phyloP scores from a whole-genome alignment of 2,329 filamentous ascomycete species.

The Aspergillus transmontanensis region DNA sequence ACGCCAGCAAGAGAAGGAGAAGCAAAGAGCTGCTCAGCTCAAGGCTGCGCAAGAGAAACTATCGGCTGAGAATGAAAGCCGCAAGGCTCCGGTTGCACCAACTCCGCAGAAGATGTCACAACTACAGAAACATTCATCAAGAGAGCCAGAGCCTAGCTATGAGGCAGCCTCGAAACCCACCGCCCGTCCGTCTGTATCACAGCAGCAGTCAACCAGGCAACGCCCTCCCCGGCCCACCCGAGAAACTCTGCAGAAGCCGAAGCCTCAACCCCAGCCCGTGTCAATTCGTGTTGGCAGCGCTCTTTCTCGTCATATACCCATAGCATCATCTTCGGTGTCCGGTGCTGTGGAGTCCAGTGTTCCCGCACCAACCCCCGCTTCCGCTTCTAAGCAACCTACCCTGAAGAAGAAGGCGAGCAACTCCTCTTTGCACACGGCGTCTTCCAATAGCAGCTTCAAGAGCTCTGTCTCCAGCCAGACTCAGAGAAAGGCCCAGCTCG shows the following conservation, averaged over 20 bases:
- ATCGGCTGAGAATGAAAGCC: slow-evolving; percentile 39
- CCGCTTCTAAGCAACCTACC: slow-evolving; percentile 50
- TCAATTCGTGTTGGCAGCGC: slow-evolving; percentile 53
- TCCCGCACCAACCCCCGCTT: slow-evolving; percentile 47
- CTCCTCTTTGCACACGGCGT: slow-evolving; percentile 60
- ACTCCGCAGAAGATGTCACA: slow-evolving; percentile 32
- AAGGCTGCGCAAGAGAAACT: slow-evolving; percentile 32
- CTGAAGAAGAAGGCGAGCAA: slow-evolving; percentile 69
- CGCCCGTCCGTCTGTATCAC: slow-evolving; percentile 24
- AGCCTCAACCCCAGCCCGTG: slow-evolving; percentile 50
- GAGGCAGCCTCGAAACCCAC: slow-evolving; percentile 32
- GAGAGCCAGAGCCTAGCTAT: slow-evolving; percentile 32
- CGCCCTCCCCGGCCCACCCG: slow-evolving; percentile 48
- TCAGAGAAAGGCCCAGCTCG: slow-evolving; percentile 71
- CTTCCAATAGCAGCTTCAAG: slow-evolving; percentile 63
- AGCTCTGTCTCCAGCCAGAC: slow-evolving; percentile 62
- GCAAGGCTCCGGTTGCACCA: slow-evolving; percentile 19
- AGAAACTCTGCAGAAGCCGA: slow-evolving; percentile 47
- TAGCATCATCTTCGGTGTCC: slow-evolving; percentile 56
- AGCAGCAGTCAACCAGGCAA: slow-evolving; percentile 29
- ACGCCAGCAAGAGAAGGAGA: slow-evolving; percentile 9
- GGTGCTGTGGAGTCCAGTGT: slow-evolving; percentile 58
- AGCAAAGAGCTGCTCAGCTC: slow-evolving; percentile 28
- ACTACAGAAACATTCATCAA: slow-evolving; percentile 30
- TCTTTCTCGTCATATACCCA: slow-evolving; percentile 47